A percentile compares a stretch with the other conserved stretches of the same genome.
phyloP scores from a whole-genome alignment of 345 rosid species.

The Excoecaria cochinchinensis region DNA sequence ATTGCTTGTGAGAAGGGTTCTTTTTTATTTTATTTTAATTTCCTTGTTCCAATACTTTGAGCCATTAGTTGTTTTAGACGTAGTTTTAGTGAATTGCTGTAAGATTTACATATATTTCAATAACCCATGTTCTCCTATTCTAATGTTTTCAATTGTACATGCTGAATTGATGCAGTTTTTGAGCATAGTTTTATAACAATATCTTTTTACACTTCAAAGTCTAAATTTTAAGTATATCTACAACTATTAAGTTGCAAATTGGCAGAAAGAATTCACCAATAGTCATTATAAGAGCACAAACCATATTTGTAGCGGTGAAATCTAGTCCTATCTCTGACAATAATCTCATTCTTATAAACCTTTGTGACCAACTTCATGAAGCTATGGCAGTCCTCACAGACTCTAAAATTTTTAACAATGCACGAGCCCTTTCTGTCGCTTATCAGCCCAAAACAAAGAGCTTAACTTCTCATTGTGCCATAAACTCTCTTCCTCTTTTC shows the following conservation, averaged over 20 bases:
- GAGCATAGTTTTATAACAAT: not conserved
- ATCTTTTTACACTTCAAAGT: not conserved
- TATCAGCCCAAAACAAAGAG: slow-evolving; percentile 39
- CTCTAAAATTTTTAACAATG: slow-evolving; percentile 44
- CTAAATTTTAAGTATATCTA: not conserved
- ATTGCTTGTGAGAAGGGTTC: slow-evolving; percentile 39
- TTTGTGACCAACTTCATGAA: slow-evolving; percentile 39
- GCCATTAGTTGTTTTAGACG: too few species aligned
- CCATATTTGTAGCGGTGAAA: slow-evolving; percentile 41
- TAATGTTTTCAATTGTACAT: not conserved
- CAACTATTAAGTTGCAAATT: not conserved
- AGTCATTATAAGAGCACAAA: slow-evolving; percentile 39
- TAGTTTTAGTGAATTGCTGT: not conserved
- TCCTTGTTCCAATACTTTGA: not conserved
- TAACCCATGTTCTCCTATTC: not conserved
- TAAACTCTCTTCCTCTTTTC: slow-evolving; percentile 40
- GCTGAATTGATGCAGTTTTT: not conserved
- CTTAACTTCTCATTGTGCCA: slow-evolving; percentile 45
- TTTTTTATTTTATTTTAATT: not conserved
- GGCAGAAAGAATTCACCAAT: slow-evolving; percentile 26
- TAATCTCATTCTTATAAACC: slow-evolving; percentile 28
- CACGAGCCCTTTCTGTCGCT: slow-evolving; percentile 21
- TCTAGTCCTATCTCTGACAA: slow-evolving; percentile 40
- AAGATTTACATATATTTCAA: not conserved
- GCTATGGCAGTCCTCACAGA: slow-evolving; percentile 47